Conservation (phyloP, 1,284 basidiomycete species). For the Cystobasidiaceae sp. region DNA sequence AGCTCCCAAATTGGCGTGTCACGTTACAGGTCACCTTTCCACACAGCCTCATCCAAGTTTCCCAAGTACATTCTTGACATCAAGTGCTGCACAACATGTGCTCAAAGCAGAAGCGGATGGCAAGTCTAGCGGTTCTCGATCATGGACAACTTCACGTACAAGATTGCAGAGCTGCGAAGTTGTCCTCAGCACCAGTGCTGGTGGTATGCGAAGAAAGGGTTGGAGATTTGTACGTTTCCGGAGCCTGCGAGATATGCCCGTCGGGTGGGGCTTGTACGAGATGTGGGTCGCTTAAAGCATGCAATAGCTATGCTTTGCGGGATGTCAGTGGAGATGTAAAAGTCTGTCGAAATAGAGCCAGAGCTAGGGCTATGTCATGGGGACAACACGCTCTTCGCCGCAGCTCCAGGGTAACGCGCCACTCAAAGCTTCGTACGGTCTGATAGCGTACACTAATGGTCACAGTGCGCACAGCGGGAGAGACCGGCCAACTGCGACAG, state of each 20-base stretch:
- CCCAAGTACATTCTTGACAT: constrained; percentile 30
- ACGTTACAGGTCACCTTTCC: constrained; percentile 17
- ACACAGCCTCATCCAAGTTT: constrained; percentile 31
- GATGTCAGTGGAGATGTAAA: too few relatives aligned
- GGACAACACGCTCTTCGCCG: too few relatives aligned
- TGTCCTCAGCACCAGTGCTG: not conserved
- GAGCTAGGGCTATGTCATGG: too few relatives aligned
- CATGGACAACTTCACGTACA: not conserved
- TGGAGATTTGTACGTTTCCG: constrained; percentile 34
- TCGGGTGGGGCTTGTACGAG: constrained; percentile 39
- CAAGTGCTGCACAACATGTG: not conserved
- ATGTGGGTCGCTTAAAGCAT: constrained; percentile 11
- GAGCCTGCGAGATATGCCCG: not conserved
- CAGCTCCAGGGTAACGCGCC: too few relatives aligned
- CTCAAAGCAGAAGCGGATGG: not conserved
- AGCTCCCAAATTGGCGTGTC: constrained; percentile 17
- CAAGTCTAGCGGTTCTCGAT: not conserved
- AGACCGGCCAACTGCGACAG: too few relatives aligned
- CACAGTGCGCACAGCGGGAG: too few relatives aligned
- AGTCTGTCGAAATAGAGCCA: too few relatives aligned
- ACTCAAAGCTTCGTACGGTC: too few relatives aligned
- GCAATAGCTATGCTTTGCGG: too few relatives aligned
- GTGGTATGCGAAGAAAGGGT: constrained; percentile 19
- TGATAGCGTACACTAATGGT: too few relatives aligned
- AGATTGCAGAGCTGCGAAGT: constrained; percentile 27